Evolutionary conservation across 1,284 basidiomycete species (phyloP), one percentile per base, ranked within the genome.

Genomic region (Xerocomus minutiporus): DNA sequence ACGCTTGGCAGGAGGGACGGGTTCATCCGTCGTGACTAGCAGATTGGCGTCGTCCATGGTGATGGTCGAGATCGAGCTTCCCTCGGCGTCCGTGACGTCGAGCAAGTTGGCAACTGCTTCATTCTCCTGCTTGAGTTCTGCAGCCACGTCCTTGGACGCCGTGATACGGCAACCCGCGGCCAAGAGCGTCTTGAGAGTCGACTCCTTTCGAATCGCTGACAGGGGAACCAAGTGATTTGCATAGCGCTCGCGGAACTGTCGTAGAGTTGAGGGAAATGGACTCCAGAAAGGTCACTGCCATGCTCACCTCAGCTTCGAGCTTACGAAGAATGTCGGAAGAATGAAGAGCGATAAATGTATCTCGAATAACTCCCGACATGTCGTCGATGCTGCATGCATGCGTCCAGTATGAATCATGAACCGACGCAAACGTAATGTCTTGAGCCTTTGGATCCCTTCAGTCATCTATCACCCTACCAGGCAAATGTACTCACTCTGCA

Each of bases 401-500:
- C 7, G 96, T 98, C 96, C 96, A 99, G 75, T 98, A 99, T 1
- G 94, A 97, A 69, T 99, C 97, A 71, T 99, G 96, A 12, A 99
- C 97, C 3, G 93, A 91, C 0, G 95, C 96, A 68, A 98, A 98
- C 0, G 87, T 88, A 55, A 97, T 68, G 45, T 76, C 78, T 63
- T 81, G 79, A 17, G 83, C 79, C 86, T 90, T 55, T 20, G 4
- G 25, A 36, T 44, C 28, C 28, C 12, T 44, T 64, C 45, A 63
- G 46, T 38, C 34, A 29, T 46, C 38, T 32, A 13, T 25, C 32
- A 13, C 20, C 12, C n/a, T 31, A 12, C 3, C 42, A 31, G 9
- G 28, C 5, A 44, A 44, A 39, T 11, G 2, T 9, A 75, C 82
- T 57, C 68, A 91, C 88, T 61, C 80, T 75, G 67, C 92, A 97